Base-by-base conservation (phyloP, 1,284 basidiomycete species). In the Pulchroboletus neoregius region DNA sequence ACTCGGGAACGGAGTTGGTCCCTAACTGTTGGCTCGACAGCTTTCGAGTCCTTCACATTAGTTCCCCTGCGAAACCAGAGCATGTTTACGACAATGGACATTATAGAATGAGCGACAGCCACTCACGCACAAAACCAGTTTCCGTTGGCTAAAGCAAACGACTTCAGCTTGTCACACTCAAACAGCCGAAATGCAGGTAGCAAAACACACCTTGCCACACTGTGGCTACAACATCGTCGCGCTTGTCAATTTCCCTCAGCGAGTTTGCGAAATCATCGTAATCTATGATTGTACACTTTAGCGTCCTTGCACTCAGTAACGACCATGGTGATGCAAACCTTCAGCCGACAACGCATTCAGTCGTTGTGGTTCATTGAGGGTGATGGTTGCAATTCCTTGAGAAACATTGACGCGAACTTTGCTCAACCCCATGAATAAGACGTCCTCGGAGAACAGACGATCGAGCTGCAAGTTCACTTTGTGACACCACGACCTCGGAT, bases 41-140 rank as follows among this genome's bases (percentile, higher is more conserved):
- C 11, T 9, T 36, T 39, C 11, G 22, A 5, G 15, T 22, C 31
- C 51, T 72, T 76, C 4, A 83, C 78, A 57, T 81, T 69, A 8
- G 81, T 81, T 1, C 81, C 81, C 13, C 77, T 76, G 55, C 39
- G 43, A 27, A 44, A 28, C 6, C 22, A 15, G 43, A 5, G 11
- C 23, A 11, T 22, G 38, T 40, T 34, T n/a, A 26, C 9, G 27
- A 41, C 2, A 34, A 9, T 26, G 37, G 44, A 23, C 12, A 28
- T 22, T n/a, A 11, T 22, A 15, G 16, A 5, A 16, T 11, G 24
- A 31, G 28, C 34, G 31, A 35, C 40, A 40, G 31, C 5, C 13
- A 65, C 81, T 59, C 60, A 86, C 84, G 84, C 75, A 68, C 81
- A 86, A 62, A 86, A 86, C 81, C 81, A 86, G 48, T 70, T 75